These are phyloP conservation scores for Scleroderma citrinum DNA, from an alignment of 768 basidiomycete genomes.

Conservation along the genomic window DNA sequence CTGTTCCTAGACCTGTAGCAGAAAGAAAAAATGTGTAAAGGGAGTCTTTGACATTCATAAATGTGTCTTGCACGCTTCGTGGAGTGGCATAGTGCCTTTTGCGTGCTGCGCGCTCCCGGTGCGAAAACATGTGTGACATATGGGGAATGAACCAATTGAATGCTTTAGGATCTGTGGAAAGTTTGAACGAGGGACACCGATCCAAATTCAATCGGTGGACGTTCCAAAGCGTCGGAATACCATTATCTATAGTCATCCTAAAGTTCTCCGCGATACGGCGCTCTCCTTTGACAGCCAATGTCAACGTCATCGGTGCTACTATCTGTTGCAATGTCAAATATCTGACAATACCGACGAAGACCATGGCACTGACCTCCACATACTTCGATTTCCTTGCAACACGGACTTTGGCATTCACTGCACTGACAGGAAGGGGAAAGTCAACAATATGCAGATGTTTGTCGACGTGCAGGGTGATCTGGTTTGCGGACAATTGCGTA, in stretches of 20 bases:
- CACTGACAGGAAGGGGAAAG: constrained; percentile 43
- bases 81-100: background rate
- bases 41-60: constrained; percentile 30
- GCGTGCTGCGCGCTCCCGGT: constrained; percentile 20
- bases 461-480: constrained; percentile 8
- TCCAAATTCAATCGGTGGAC: constrained; percentile 36
- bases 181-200: constrained; percentile 28
- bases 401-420: constrained; percentile 32
- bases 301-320: constrained; percentile 11
- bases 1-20: constrained; percentile 18
- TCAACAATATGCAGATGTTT: constrained; percentile 21
- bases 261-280: constrained; percentile 20
- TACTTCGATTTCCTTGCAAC: constrained; percentile 53
- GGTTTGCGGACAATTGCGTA: constrained; percentile 2
- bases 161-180: constrained; percentile 6
- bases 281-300: constrained; percentile 14
- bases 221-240: constrained; percentile 24
- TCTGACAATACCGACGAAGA: background rate
- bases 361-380: constrained; percentile 27
- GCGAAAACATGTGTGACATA: constrained; percentile 26
- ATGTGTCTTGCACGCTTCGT: constrained; percentile 11
- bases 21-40: constrained; percentile 24
- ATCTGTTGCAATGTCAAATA: constrained; percentile 16
- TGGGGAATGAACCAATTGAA: constrained; percentile 30
- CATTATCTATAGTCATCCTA: constrained; percentile 16